Percentiles rank a stretch among this genome's conserved stretches.
Conservation (phyloP, 306 rosid genomes). For the Quercus aquifolioides region DNA sequence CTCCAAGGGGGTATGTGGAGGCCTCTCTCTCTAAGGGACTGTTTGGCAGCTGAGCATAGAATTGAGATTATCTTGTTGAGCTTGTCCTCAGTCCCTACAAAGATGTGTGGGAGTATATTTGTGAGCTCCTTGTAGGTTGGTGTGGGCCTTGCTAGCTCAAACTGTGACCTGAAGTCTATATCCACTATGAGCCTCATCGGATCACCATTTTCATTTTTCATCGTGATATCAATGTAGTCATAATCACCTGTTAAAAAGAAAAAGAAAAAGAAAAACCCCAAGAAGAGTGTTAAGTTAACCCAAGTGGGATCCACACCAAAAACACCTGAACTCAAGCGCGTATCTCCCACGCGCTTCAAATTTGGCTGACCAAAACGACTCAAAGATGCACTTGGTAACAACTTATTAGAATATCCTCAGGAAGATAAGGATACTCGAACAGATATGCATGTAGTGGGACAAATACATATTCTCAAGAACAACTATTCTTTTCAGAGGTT, state of each 20-base stretch:
- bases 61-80: slow-evolving; percentile 48
- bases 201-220: slow-evolving; percentile 24
- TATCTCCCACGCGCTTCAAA: not conserved
- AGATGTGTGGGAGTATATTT: slow-evolving; percentile 48
- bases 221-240: slow-evolving; percentile 54
- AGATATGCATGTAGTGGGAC: not conserved
- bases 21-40: slow-evolving; percentile 66
- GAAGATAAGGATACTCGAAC: not conserved
- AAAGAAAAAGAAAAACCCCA: not conserved
- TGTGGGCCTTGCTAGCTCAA: slow-evolving; percentile 78
- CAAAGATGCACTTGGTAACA: not conserved
- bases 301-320: not conserved
- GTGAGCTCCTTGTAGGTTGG: slow-evolving; percentile 46
- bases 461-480: not conserved
- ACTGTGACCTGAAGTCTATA: slow-evolving; percentile 75
- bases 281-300: not conserved
- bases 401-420: too few species aligned
- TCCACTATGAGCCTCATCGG: slow-evolving; percentile 57
- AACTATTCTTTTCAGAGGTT: not conserved
- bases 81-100: slow-evolving; percentile 58
- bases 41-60: slow-evolving; percentile 68
- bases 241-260: slow-evolving; percentile 48
- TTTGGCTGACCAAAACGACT: not conserved
- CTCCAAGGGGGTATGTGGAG: slow-evolving; percentile 90
- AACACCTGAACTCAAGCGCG: not conserved